Evolutionary conservation across 805 yeast genomes (phyloP).

Genomic region (Ogataea methylovora): DNA sequence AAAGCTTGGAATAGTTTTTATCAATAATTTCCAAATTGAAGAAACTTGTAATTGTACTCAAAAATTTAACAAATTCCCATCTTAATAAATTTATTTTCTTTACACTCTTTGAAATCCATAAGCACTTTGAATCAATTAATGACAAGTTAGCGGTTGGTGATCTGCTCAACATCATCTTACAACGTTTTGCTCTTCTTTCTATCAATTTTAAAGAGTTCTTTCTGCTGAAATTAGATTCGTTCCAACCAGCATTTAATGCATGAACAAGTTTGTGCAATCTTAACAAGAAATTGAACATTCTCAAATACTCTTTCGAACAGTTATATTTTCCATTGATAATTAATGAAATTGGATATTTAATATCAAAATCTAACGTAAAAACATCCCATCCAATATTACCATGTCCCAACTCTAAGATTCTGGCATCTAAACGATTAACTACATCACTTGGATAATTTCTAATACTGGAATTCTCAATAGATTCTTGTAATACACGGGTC

Average conservation of each 20-base stretch:
- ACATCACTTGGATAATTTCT: slow-evolving; percentile 31
- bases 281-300: slow-evolving; percentile 84
- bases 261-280: slow-evolving; percentile 56
- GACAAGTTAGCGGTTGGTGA: slow-evolving; percentile 5
- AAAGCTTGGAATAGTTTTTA: slow-evolving; percentile 21
- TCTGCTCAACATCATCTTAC: slow-evolving; percentile 4
- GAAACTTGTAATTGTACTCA: slow-evolving; percentile 32
- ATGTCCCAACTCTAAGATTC: slow-evolving; percentile 67
- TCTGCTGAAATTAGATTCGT: slow-evolving; percentile 19
- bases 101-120: slow-evolving; percentile 16
- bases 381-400: slow-evolving; percentile 85
- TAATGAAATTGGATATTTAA: slow-evolving; percentile 42
- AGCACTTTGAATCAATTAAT: slow-evolving; percentile 9
- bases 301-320: slow-evolving; percentile 53
- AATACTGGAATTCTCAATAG: slow-evolving; percentile 50
- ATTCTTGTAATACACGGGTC: slow-evolving; percentile 54
- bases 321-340: slow-evolving; percentile 29
- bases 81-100: slow-evolving; percentile 30
- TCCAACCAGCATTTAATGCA: slow-evolving; percentile 45
- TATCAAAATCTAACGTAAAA: slow-evolving; percentile 74
- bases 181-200: slow-evolving; percentile 7
- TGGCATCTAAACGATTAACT: slow-evolving; percentile 64
- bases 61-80: slow-evolving; percentile 32
- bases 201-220: slow-evolving; percentile 17
- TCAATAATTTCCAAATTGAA: slow-evolving; percentile 42